Base-by-base conservation (phyloP, 1,139 yeast genomes). In the Geotrichum restrictum region DNA sequence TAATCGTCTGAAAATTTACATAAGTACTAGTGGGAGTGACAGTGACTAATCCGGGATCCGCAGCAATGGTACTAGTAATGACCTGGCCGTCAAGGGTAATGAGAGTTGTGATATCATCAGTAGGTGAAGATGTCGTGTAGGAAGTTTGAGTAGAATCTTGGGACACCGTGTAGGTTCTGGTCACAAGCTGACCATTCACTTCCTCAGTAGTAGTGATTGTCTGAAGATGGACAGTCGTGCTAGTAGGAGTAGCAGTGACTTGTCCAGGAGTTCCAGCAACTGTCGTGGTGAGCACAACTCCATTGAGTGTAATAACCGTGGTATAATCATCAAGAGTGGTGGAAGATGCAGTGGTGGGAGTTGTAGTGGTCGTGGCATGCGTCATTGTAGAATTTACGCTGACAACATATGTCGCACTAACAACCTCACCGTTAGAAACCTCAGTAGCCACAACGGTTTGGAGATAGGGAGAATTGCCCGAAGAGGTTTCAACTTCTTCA, bases 11-110 rank as follows among this genome's bases (percentile, higher is more conserved):
- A 29, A 37, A 37, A 36, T 52, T 44, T 14, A 36, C 16, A 11
- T 27, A n/a, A 16, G 54, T 52, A 32, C 42, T 38, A 13, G 54
- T 47, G 7, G 54, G 54, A 31, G 54, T 52, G 16, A 44, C 42
- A 13, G 54, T 52, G 13, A 22, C 43, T 2, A 22, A 13, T 13
- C 29, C n/a, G n/a, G 36, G 36, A 19, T 47, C 31, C 5, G 45
- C 40, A 11, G 46, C 32, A 21, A 44, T 32, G 13, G 56, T 45
- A 11, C 45, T 37, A 16, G 51, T 49, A 18, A 49, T 37, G 21
- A 46, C 52, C 22, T 33, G 42, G 6, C 53, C 50, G 36, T 45
- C 43, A 14, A 22, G 47, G 21, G 55, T 48, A 11, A 52, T 22
- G 21, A 38, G 39, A 14, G 55, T 52, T 16, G 51, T 45, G 16